These are phyloP conservation scores for Nicotiana tomentosiformis DNA, from an alignment of 257 asterid genomes.

Conservation along the genomic window DNA sequence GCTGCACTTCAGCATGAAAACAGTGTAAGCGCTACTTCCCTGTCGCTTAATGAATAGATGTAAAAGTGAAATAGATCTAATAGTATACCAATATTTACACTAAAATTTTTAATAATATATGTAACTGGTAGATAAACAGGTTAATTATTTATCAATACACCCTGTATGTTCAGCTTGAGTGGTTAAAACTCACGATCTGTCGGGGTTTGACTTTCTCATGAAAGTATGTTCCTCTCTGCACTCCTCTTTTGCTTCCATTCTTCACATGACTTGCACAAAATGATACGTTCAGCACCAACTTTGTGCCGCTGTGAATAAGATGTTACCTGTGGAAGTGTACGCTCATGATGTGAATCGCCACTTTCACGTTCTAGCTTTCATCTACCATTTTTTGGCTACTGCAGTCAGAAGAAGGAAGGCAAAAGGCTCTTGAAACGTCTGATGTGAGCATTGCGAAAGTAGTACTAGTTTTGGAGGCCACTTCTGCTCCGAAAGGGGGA, in stretches of 20 bases:
- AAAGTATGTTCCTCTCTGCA: too few relatives aligned
- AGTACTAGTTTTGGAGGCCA: constrained; percentile 31
- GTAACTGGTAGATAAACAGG: background rate
- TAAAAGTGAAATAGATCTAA: too few relatives aligned
- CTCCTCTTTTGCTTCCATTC: background rate
- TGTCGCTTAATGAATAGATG: too few relatives aligned
- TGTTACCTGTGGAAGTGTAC: background rate
- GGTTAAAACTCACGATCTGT: background rate
- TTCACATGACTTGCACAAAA: background rate
- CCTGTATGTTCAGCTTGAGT: background rate
- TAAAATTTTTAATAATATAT: background rate
- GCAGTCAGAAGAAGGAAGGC: constrained; percentile 43
- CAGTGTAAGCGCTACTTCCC: too few relatives aligned
- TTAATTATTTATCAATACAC: background rate
- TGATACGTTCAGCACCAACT: background rate
- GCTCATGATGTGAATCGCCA: background rate
- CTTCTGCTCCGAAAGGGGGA: constrained; percentile 18
- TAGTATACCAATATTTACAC: background rate
- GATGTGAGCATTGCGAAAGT: background rate
- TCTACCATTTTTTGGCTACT: constrained; percentile 11
- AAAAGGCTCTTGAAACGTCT: constrained; percentile 26
- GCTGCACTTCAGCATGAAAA: constrained; percentile 1
- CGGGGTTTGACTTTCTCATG: background rate
- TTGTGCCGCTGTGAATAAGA: background rate
- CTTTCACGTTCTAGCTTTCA: background rate